Evolutionary conservation across 495 filamentous ascomycete species (phyloP).

Genomic region (Penicillium verhagenii): DNA sequence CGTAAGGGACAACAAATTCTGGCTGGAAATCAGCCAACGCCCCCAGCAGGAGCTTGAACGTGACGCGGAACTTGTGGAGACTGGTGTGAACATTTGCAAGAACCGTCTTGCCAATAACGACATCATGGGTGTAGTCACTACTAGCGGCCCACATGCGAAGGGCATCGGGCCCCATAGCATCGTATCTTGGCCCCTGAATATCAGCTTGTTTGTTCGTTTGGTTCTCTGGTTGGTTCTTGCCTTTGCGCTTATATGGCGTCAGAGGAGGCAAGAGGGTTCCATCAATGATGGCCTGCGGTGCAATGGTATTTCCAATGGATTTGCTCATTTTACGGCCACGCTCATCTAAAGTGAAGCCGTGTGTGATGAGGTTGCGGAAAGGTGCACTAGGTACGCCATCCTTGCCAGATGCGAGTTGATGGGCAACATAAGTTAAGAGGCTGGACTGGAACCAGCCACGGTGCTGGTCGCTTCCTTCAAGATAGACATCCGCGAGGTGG

Average conservation of each 20-base stretch:
- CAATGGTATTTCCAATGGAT: slow-evolving; percentile 86
- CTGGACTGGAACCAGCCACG: slow-evolving; percentile 99
- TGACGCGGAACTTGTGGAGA: slow-evolving; percentile 82
- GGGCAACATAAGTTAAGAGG: slow-evolving; percentile 78
- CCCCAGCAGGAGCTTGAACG: slow-evolving; percentile 83
- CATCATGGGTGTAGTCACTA: slow-evolving; percentile 86
- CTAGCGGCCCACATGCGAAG: slow-evolving; percentile 90
- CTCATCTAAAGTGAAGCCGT: slow-evolving; percentile 90
- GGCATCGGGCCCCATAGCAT: slow-evolving; percentile 73
- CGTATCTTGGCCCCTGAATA: slow-evolving; percentile 47
- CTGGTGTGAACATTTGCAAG: slow-evolving; percentile 70
- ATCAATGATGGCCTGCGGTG: slow-evolving; percentile 78
- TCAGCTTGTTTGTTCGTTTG: slow-evolving; percentile 49
- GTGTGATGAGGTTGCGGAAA: slow-evolving; percentile 84
- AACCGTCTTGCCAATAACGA: slow-evolving; percentile 71
- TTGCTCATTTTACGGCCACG: slow-evolving; percentile 98
- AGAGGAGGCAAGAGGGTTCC: slow-evolving; percentile 66
- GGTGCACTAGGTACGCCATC: slow-evolving; percentile 52
- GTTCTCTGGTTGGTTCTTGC: slow-evolving; percentile 48
- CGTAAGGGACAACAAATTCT: slow-evolving; percentile 35
- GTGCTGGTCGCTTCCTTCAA: slow-evolving; percentile 94
- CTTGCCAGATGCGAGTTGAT: slow-evolving; percentile 48
- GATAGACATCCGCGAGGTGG: slow-evolving; percentile 77
- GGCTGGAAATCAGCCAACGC: slow-evolving; percentile 63
- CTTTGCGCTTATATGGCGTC: slow-evolving; percentile 53